A percentile compares a stretch with the other conserved stretches of the same genome.
These are phyloP conservation scores for Malassezia psittaci DNA, from an alignment of 1,284 basidiomycete species.

Conservation along the genomic window DNA sequence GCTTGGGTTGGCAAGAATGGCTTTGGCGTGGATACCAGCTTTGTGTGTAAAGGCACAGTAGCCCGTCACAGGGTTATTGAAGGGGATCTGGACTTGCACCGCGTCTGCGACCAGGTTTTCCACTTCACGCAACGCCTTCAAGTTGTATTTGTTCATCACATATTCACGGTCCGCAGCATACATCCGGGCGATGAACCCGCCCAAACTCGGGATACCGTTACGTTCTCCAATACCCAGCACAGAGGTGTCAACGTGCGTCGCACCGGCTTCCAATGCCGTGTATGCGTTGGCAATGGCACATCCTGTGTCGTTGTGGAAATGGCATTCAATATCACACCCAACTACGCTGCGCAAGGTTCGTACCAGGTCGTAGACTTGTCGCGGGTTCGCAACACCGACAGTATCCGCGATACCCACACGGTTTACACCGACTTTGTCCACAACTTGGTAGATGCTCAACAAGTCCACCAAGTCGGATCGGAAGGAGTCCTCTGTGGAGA, in stretches of 20 bases:
- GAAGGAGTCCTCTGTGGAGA: constrained; percentile 99
- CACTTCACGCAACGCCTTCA: constrained; percentile 90
- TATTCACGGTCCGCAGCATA: constrained; percentile 77
- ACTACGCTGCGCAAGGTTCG: constrained; percentile 82
- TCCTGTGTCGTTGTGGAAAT: constrained; percentile 94
- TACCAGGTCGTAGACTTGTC: constrained; percentile 97
- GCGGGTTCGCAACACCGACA: constrained; percentile 94
- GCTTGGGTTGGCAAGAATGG: constrained; percentile 97
- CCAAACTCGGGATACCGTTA: constrained; percentile 96
- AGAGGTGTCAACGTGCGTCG: constrained; percentile 84
- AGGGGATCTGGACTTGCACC: constrained; percentile 94
- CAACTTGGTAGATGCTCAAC: constrained; percentile 95
- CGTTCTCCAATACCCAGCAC: constrained; percentile 95
- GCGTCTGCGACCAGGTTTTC: constrained; percentile 98
- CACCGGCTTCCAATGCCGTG: constrained; percentile 94
- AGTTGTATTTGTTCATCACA: constrained; percentile 99
- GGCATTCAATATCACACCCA: constrained; percentile 75
- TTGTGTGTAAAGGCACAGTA: constrained; percentile 99
- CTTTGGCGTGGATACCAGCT: constrained; percentile 99
- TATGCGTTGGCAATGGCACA: constrained; percentile 96
- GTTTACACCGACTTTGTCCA: constrained; percentile 99
- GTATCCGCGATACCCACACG: constrained; percentile 98
- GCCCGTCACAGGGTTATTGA: constrained; percentile 78
- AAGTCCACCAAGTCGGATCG: constrained; percentile 98
- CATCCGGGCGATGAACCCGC: constrained; percentile 91